Conservation (phyloP, 768 basidiomycete genomes). For the Tricholoma sp. region DNA sequence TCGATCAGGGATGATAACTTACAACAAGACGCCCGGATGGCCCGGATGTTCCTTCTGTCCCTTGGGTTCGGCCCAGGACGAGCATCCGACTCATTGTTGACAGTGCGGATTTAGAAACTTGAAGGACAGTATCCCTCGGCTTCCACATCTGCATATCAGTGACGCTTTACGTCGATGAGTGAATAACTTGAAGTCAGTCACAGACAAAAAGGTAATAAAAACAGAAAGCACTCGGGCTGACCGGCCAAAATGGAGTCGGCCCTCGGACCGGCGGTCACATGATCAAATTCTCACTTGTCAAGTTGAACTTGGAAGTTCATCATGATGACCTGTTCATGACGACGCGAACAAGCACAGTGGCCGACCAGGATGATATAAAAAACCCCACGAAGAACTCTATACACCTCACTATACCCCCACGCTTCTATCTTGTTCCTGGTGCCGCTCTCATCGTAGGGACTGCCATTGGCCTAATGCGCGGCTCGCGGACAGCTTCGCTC, state of each 20-base stretch:
- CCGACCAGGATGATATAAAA: constrained; percentile 10
- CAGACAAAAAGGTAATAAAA: too few species aligned
- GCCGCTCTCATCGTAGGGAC: constrained; percentile 57
- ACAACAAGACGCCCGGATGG: not conserved
- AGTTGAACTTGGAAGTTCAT: constrained; percentile 1
- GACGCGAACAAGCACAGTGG: constrained; percentile 4
- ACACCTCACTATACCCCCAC: constrained; percentile 38
- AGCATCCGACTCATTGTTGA: not conserved
- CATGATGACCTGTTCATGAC: too few species aligned
- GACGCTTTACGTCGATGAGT: too few species aligned
- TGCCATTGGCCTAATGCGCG: constrained; percentile 70
- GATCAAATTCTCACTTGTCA: not conserved
- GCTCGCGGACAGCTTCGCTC: constrained; percentile 63
- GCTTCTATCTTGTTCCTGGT: constrained; percentile 57
- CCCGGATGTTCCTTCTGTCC: too few species aligned
- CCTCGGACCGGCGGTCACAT: constrained; percentile 8
- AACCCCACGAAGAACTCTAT: constrained; percentile 9
- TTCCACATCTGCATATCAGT: not conserved
- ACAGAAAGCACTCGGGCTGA: too few species aligned
- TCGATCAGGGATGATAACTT: not conserved
- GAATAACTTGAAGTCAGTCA: too few species aligned
- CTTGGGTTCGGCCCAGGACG: not conserved
- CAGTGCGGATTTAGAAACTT: too few species aligned
- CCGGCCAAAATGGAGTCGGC: too few species aligned
- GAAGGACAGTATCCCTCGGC: too few species aligned